These are phyloP conservation scores for Pichia sp. DNA, from an alignment of 1,139 yeast species.

Conservation along the genomic window DNA sequence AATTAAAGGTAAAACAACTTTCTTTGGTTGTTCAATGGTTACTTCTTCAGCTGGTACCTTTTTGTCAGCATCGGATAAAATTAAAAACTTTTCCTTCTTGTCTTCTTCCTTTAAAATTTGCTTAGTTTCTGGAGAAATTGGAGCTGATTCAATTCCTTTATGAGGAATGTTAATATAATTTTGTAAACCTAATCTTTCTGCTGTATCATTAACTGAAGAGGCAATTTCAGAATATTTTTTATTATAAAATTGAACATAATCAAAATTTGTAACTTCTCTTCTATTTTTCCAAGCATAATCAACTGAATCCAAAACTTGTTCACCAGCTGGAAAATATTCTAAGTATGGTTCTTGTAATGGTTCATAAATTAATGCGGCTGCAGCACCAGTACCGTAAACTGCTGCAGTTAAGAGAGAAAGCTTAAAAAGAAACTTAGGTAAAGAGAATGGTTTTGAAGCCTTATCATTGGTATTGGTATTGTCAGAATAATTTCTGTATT, in stretches of 20 bases:
- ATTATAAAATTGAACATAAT: constrained; percentile 19
- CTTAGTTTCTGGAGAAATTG: constrained; percentile 2
- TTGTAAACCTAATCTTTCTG: constrained; percentile 35
- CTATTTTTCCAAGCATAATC: constrained; percentile 38
- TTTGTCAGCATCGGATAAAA: constrained; percentile 14
- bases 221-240: constrained; percentile 16
- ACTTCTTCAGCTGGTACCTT: constrained; percentile 14
- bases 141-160: constrained; percentile 33
- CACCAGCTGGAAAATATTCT: constrained; percentile 58
- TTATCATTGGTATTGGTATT: not conserved
- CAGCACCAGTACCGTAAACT: constrained; percentile 40
- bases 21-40: not conserved
- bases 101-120: constrained; percentile 3
- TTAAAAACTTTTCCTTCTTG: constrained; percentile 9
- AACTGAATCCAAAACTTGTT: constrained; percentile 41
- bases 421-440: constrained; percentile 30
- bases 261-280: constrained; percentile 29
- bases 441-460: constrained; percentile 15
- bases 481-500: constrained; percentile 11
- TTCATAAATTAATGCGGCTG: constrained; percentile 37
- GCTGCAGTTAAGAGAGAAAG: constrained; percentile 32
- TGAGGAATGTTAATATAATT: constrained; percentile 40
- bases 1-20: constrained; percentile 25
- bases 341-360: constrained; percentile 44
- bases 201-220: constrained; percentile 28